These are phyloP conservation scores for Ascochyta lentis DNA, from an alignment of 2,329 filamentous ascomycete genomes.

Conservation along the genomic window DNA sequence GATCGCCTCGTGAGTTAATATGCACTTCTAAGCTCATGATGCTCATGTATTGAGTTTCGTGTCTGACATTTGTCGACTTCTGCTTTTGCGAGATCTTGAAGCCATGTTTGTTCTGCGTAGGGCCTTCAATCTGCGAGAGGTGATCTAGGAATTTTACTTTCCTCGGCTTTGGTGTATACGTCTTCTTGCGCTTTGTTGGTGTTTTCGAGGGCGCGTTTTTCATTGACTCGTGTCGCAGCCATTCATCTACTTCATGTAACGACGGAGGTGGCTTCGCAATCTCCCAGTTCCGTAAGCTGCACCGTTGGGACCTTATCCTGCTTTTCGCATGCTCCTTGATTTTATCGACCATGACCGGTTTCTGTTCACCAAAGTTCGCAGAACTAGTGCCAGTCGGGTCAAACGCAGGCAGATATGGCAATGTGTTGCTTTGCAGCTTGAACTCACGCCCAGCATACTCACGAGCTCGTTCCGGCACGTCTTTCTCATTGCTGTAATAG, in stretches of 20 bases:
- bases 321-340: constrained; percentile 59
- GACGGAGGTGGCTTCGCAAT: constrained; percentile 74
- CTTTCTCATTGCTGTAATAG: constrained; percentile 82
- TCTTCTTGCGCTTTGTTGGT: constrained; percentile 9
- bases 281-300: constrained; percentile 76
- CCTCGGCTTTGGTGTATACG: constrained; percentile 24
- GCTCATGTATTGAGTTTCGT: constrained; percentile 93
- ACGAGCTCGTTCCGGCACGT: constrained; percentile 76
- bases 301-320: constrained; percentile 61
- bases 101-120: constrained; percentile 82
- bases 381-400: constrained; percentile 66
- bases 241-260: constrained; percentile 70
- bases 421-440: constrained; percentile 73
- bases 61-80: constrained; percentile 76
- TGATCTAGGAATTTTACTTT: constrained; percentile 29
- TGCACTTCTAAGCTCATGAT: constrained; percentile 94
- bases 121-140: constrained; percentile 85
- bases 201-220: constrained; percentile 17
- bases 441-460: constrained; percentile 92
- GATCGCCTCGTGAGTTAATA: constrained; percentile 80
- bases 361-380: constrained; percentile 63
- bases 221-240: constrained; percentile 59
- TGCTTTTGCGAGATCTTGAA: constrained; percentile 85
- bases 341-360: constrained; percentile 58
- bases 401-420: constrained; percentile 83